Conservation (phyloP, 2,329 filamentous ascomycete genomes). For the Didymellaceae sp. region DNA sequence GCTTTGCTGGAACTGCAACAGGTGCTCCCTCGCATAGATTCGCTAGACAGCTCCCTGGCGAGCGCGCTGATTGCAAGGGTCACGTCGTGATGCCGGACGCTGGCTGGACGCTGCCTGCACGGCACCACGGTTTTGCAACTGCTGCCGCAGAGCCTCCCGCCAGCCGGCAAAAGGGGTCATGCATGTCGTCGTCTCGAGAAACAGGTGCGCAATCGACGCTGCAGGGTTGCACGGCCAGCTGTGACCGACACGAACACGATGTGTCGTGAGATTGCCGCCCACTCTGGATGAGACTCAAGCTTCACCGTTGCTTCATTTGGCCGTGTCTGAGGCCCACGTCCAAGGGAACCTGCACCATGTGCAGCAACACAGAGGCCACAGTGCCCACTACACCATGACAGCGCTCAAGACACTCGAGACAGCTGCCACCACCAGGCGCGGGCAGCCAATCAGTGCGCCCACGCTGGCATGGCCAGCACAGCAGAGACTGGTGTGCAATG, state of each 20-base stretch:
- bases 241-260: constrained; percentile 20
- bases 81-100: constrained; percentile 1
- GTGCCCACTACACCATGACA: constrained; percentile 5
- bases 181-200: constrained; percentile 22
- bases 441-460: constrained; percentile 32
- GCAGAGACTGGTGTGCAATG: constrained; percentile 16
- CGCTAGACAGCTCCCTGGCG: constrained; percentile 12
- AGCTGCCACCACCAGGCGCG: neutral
- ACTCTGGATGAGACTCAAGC: constrained; percentile 16
- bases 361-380: constrained; percentile 15
- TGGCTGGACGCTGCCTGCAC: constrained; percentile 14
- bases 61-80: constrained; percentile 17
- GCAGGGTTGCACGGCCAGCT: constrained; percentile 27
- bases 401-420: constrained; percentile 19
- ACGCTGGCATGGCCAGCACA: constrained; percentile 19
- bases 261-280: constrained; percentile 21
- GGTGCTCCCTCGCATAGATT: constrained; percentile 16
- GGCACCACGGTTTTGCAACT: constrained; percentile 14
- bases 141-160: constrained; percentile 18
- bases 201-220: constrained; percentile 15
- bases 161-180: constrained; percentile 30
- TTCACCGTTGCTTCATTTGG: constrained; percentile 18
- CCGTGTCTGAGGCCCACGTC: constrained; percentile 6
- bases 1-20: constrained; percentile 11
- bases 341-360: constrained; percentile 18